Percentiles rank a stretch among this genome's conserved stretches.
These are phyloP conservation scores for Polysphondylium violaceum DNA, from an alignment of 78 protist species.

Conservation along the genomic window DNA sequence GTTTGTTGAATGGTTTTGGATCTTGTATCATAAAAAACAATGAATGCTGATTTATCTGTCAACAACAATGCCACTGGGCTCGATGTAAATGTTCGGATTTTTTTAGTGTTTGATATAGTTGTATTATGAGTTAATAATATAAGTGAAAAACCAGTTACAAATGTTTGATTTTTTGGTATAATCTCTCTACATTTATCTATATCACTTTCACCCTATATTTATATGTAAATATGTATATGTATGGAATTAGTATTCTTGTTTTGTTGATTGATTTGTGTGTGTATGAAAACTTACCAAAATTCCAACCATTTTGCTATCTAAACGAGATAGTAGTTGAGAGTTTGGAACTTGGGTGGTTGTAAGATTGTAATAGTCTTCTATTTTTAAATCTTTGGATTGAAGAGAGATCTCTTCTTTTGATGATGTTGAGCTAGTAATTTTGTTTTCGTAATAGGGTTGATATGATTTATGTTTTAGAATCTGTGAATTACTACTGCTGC, in stretches of 20 bases:
- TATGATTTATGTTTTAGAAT: slow-evolving; percentile 6
- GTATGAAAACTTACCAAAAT: slow-evolving; percentile 52
- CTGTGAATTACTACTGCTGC: slow-evolving; percentile 16
- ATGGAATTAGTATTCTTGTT: background rate
- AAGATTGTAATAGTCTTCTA: slow-evolving; percentile 75
- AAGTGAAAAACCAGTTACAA: slow-evolving; percentile 53
- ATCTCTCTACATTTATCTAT: slow-evolving; percentile 47
- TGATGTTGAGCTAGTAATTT: background rate
- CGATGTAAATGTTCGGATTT: slow-evolving; percentile 47
- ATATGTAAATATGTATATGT: background rate
- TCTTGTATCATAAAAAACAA: slow-evolving; percentile 43
- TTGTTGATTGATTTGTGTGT: background rate
- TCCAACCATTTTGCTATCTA: slow-evolving; percentile 78
- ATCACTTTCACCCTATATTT: slow-evolving; percentile 43
- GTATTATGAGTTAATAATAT: slow-evolving; percentile 26
- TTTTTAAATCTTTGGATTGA: slow-evolving; percentile 31
- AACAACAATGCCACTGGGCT: slow-evolving; percentile 49
- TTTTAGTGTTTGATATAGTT: slow-evolving; percentile 22
- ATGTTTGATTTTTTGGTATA: slow-evolving; percentile 53
- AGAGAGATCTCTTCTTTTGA: background rate
- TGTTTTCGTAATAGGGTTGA: background rate
- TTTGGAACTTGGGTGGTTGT: slow-evolving; percentile 71
- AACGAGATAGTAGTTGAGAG: slow-evolving; percentile 44
- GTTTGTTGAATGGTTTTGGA: slow-evolving; percentile 33
- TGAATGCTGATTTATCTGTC: slow-evolving; percentile 32